A percentile compares a stretch with the other conserved stretches of the same genome.
Evolutionary conservation across 148 eudicot species (phyloP).

Genomic region (Rhododendron simsii): DNA sequence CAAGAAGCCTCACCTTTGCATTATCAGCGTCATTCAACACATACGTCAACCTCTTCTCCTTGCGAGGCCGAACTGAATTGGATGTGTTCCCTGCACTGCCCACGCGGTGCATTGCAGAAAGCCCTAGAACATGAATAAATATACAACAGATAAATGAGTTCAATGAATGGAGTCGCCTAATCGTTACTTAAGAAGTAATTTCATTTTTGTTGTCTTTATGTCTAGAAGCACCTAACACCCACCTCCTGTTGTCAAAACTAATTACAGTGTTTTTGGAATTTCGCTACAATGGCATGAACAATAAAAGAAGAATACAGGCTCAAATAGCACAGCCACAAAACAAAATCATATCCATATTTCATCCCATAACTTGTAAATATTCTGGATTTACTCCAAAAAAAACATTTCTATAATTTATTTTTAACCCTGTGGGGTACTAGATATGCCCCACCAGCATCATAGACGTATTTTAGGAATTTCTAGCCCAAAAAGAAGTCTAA

Average conservation of each 20-base stretch:
- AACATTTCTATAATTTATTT: background rate
- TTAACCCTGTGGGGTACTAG: background rate
- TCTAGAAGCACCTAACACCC: background rate
- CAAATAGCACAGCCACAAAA: background rate
- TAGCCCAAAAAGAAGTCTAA: background rate
- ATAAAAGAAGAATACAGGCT: background rate
- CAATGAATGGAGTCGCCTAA: background rate
- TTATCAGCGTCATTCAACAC: conserved; percentile 79
- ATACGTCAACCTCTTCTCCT: conserved; percentile 90
- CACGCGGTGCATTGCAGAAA: conserved; percentile 83
- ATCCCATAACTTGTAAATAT: background rate
- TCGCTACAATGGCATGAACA: background rate
- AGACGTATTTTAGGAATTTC: background rate
- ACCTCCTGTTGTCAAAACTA: background rate
- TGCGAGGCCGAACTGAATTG: conserved; percentile 75
- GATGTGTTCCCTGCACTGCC: conserved; percentile 86
- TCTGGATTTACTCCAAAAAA: background rate
- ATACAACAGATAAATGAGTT: background rate
- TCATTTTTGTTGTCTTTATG: background rate
- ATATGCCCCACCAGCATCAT: background rate
- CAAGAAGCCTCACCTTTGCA: conserved; percentile 51
- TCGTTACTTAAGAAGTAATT: background rate
- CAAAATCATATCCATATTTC: background rate
- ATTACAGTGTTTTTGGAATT: background rate
- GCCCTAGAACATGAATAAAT: conserved; percentile 19